Evolutionary conservation across 768 basidiomycete genomes (phyloP), one percentile per base, ranked within the genome.

Genomic region (Phanerochaete carnosa): DNA sequence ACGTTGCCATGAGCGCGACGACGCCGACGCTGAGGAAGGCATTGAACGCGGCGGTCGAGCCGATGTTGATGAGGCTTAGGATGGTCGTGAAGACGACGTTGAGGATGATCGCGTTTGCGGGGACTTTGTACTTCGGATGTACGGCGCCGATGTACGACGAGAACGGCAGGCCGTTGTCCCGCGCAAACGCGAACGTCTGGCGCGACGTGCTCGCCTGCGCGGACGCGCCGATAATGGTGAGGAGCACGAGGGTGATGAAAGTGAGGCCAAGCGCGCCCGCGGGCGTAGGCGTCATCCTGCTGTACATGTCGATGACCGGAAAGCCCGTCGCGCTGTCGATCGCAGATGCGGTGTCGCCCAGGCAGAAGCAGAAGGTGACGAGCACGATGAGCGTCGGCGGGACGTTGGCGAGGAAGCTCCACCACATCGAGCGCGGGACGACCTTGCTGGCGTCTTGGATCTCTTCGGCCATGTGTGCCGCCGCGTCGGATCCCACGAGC

Each of bases 381-480:
- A 55, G 54, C 22, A 55, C 35, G 35, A 26, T n/a, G 23, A 55
- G 54, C 8, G 54, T 55, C 15, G 54, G 54, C 23, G 54, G 54
- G 4, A 55, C 37, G 35, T 55, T 55, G 2, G 37, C 37, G 35
- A 55, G 12, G 54, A 39, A 55, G 35, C 35, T 43, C 54, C 54
- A 55, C 54, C 54, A 55, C 54, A 55, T 55, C 35, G 54, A 39
- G 32, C 54, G 54, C 7, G 54, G 54, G 30, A 55, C 54, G 37
- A 43, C 54, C 23, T 22, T 16, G 22, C 35, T 26, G n/a, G 54
- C 33, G 22, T 55, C 54, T 6, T 26, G 54, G 35, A 43, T 55
- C 54, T 55, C 54, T 23, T 55, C 54, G 25, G 54, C n/a, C 54
- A 55, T 55, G 54, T 55, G 54, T 39, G 54, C 54, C 11, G 54